Percentiles rank a stretch among this genome's conserved stretches.
Conservation (phyloP, 257 asterid genomes). For the Ajuga chamaepitys region DNA sequence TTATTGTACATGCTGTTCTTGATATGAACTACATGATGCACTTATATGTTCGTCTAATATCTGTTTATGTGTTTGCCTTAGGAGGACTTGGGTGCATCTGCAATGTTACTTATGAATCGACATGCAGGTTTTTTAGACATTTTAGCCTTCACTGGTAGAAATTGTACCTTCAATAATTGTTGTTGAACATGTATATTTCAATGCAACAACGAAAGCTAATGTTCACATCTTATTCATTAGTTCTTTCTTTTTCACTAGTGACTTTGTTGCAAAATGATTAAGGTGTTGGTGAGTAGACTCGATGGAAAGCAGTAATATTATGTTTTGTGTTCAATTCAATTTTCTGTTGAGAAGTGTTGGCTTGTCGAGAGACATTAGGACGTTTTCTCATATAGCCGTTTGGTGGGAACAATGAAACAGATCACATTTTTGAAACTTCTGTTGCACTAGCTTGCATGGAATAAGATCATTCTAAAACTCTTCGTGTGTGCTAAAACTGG, state of each 20-base stretch:
- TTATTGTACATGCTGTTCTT: conserved; percentile 9
- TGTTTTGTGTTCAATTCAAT: neutral
- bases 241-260: neutral
- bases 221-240: neutral
- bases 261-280: neutral
- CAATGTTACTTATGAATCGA: conserved; percentile 66
- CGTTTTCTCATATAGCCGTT: neutral
- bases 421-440: neutral
- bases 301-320: neutral
- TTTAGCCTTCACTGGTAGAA: neutral
- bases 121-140: conserved; percentile 61
- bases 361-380: neutral
- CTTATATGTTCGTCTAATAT: neutral
- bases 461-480: neutral
- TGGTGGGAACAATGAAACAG: neutral
- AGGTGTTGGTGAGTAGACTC: neutral
- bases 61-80: conserved; percentile 20
- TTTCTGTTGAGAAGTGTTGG: neutral
- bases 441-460: neutral
- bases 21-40: neutral
- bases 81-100: conserved; percentile 97
- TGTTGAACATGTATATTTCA: neutral
- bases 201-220: neutral
- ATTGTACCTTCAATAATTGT: conserved; percentile 4
- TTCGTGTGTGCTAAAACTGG: neutral